Conservation (phyloP, 2,329 filamentous ascomycete genomes). For the Beauveria caledonica region DNA sequence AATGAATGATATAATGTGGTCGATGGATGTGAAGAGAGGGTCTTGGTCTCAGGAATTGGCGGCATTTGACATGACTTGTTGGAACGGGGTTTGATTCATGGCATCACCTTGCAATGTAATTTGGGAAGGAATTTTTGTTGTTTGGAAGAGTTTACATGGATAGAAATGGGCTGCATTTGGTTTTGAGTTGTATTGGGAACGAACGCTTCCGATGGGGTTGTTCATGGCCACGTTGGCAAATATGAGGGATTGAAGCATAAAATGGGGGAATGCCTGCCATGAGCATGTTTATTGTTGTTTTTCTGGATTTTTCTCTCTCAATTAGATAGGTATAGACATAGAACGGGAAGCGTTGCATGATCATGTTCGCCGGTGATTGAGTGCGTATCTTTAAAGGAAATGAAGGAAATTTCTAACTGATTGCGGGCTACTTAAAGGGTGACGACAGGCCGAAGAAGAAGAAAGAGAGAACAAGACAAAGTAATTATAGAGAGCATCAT, state of each 20-base stretch:
- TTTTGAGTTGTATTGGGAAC: neutral
- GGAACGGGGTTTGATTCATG: neutral
- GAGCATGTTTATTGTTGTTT: neutral
- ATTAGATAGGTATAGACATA: conserved; percentile 8
- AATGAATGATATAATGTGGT: neutral
- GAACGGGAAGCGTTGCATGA: conserved; percentile 2
- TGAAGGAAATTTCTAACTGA: too few species aligned
- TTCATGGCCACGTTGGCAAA: neutral
- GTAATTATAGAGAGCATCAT: too few species aligned
- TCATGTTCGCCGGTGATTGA: neutral
- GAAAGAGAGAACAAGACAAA: too few species aligned
- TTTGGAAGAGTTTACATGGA: neutral
- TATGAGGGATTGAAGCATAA: neutral
- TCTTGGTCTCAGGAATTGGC: neutral
- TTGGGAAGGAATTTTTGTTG: neutral
- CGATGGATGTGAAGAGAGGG: neutral
- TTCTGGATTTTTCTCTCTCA: neutral
- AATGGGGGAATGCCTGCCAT: neutral
- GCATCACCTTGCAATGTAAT: neutral
- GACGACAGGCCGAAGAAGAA: too few species aligned
- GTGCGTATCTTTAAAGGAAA: too few species aligned
- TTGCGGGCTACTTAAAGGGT: too few species aligned
- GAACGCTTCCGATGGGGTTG: neutral
- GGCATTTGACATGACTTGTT: neutral
- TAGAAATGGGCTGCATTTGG: neutral